These are phyloP conservation scores for Dryas drummondii DNA, from an alignment of 306 rosid genomes.

Conservation along the genomic window DNA sequence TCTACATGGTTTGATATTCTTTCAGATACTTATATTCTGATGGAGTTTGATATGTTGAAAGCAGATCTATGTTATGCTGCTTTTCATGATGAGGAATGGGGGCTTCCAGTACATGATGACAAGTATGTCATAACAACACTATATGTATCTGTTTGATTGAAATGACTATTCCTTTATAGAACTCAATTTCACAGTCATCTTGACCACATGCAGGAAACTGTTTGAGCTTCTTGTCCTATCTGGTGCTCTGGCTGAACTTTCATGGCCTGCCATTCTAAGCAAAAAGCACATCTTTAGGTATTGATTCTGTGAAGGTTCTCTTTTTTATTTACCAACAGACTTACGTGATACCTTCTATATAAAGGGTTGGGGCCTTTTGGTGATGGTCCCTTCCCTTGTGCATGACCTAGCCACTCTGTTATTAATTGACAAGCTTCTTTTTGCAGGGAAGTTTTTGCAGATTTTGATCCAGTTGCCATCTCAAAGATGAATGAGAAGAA, in stretches of 20 bases:
- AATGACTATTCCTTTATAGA: conserved; percentile 2
- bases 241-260: conserved; percentile 69
- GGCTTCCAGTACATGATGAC: conserved; percentile 79
- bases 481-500: conserved; percentile 71
- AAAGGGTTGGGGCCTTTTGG: conserved; percentile 4
- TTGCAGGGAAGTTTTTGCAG: conserved; percentile 76
- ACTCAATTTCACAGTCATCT: conserved; percentile 16
- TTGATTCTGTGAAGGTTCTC: conserved; percentile 15
- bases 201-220: conserved; percentile 55
- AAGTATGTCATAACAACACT: conserved; percentile 47
- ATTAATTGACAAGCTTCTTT: conserved; percentile 31
- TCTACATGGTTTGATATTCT: conserved; percentile 6
- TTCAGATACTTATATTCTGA: conserved; percentile 30
- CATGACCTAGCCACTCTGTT: conserved; percentile 1
- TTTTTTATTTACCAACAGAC: conserved; percentile 3
- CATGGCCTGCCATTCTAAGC: conserved; percentile 82
- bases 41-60: conserved; percentile 30
- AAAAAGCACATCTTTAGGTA: conserved; percentile 80
- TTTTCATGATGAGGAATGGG: conserved; percentile 91
- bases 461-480: conserved; percentile 65
- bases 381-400: conserved; percentile 14
- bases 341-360: conserved; percentile 11
- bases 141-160: conserved; percentile 19
- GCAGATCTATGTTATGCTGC: conserved; percentile 63
- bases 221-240: conserved; percentile 85